phyloP scores from a whole-genome alignment of 768 basidiomycete species.

The Trametes coccinea region DNA sequence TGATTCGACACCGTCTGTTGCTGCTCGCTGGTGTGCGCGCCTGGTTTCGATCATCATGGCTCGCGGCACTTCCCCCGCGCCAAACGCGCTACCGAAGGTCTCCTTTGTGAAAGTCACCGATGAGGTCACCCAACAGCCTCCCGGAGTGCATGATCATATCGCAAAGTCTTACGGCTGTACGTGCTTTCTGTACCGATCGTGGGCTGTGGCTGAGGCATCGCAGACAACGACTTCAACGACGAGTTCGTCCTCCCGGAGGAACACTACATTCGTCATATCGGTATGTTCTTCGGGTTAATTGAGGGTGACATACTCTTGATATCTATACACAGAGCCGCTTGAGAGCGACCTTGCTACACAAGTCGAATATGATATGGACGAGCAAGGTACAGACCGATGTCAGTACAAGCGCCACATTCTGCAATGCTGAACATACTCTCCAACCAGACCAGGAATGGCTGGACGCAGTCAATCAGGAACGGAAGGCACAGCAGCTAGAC shows the following conservation, averaged over 20 bases:
- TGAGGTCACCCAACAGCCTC: slow-evolving; percentile 57
- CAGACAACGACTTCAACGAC: slow-evolving; percentile 56
- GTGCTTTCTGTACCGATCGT: slow-evolving; percentile 29
- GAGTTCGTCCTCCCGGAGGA: slow-evolving; percentile 67
- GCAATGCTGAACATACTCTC: not conserved
- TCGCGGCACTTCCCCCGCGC: slow-evolving; percentile 41
- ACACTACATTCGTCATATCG: slow-evolving; percentile 89
- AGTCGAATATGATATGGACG: slow-evolving; percentile 99
- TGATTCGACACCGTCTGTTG: not conserved
- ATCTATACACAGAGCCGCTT: slow-evolving; percentile 65
- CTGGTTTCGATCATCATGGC: slow-evolving; percentile 34
- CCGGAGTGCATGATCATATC: slow-evolving; percentile 63
- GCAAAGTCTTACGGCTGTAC: slow-evolving; percentile 74
- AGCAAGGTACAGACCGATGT: slow-evolving; percentile 67
- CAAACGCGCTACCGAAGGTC: slow-evolving; percentile 58
- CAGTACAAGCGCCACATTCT: not conserved
- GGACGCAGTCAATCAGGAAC: slow-evolving; percentile 76
- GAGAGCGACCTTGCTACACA: slow-evolving; percentile 90
- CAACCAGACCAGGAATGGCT: slow-evolving; percentile 92
- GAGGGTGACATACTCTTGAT: too few relatives aligned
- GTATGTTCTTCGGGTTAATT: slow-evolving; percentile 40
- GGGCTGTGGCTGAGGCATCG: slow-evolving; percentile 10
- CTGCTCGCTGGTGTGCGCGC: not conserved
- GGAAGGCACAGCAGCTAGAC: slow-evolving; percentile 73
- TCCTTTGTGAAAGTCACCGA: slow-evolving; percentile 67